These are phyloP conservation scores for Aurinia saxatilis DNA, from an alignment of 345 rosid species.

Conservation along the genomic window DNA sequence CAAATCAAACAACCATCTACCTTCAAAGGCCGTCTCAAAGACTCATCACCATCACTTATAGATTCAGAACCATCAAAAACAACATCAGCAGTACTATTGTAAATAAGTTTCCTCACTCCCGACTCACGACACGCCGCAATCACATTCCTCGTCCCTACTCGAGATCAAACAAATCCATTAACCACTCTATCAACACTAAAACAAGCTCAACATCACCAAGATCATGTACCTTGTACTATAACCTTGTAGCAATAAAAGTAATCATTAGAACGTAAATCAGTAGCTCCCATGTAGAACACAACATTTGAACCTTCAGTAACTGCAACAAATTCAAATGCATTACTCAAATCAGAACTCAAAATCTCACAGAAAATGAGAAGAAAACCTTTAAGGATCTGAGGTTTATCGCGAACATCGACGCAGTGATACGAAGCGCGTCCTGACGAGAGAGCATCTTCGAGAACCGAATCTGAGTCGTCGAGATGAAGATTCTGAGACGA, in stretches of 20 bases:
- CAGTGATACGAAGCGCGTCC: conserved; percentile 60
- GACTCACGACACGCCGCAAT: conserved; percentile 69
- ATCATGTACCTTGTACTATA: conserved; percentile 70
- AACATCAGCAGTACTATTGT: conserved; percentile 81
- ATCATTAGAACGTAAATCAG: conserved; percentile 38
- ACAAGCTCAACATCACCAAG: not conserved
- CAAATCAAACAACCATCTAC: conserved; percentile 27
- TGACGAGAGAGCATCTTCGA: conserved; percentile 51
- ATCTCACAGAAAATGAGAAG: not conserved
- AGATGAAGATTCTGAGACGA: conserved; percentile 43
- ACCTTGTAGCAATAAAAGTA: conserved; percentile 54
- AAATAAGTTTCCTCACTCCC: conserved; percentile 69
- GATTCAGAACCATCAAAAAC: conserved; percentile 71
- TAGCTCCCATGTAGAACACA: conserved; percentile 63
- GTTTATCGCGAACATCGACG: conserved; percentile 58
- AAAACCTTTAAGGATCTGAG: conserved; percentile 41
- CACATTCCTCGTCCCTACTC: conserved; percentile 74
- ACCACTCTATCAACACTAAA: not conserved
- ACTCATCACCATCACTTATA: conserved; percentile 59
- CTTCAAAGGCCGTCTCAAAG: conserved; percentile 53
- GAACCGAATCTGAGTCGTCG: conserved; percentile 46
- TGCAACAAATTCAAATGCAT: conserved; percentile 33
- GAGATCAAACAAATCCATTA: not conserved
- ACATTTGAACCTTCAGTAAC: conserved; percentile 62
- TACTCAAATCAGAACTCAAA: conserved; percentile 1